Evolutionary conservation across 371 early-diverging fungal species (phyloP), one percentile per base, ranked within the genome.

Genomic region (Globomyces sp.): DNA sequence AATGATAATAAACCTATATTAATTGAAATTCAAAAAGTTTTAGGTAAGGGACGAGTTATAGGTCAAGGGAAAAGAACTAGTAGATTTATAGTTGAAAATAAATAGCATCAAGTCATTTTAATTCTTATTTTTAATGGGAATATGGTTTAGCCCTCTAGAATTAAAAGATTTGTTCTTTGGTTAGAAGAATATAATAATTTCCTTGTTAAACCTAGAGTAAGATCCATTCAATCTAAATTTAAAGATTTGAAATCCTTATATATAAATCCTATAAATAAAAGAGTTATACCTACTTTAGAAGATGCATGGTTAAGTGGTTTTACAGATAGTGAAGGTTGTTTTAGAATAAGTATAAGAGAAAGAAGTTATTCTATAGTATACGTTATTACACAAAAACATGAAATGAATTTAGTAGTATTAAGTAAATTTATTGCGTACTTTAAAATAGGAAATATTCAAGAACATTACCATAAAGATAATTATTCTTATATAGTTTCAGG

Each of bases 301-400:
- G 60, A 70, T 79, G 55, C 70, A 72, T 80, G 79, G 73, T 52
- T 80, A 60, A 64, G 69, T 51, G 80, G 80, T 47, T 82, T 80
- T 81, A 77, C 79, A 64, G 80, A 80, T 74, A 78, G 82, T 24
- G 80, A 80, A 74, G 83, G 80, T 70, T 80, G 77, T 82, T 82
- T 80, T 77, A 83, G 68, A 70, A 63, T 81, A 44, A 62, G 57
- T 49, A 70, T 80, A 55, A 53, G 64, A 59, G 70, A 70, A 49
- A 73, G 43, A 66, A 71, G 64, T 69, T 71, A 63, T 58, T 55
- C 44, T 69, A 67, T 46, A 69, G 68, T 73, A 70, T 79, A 71
- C 62, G 36, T 61, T 37, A 58, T 81, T 71, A 68, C 66, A 67
- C 81, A 80, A 81, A 82, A 80, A 79, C 67, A 70, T 71, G 76